phyloP scores from a whole-genome alignment of 768 basidiomycete genomes.

The Boletus vinaceobasis region DNA sequence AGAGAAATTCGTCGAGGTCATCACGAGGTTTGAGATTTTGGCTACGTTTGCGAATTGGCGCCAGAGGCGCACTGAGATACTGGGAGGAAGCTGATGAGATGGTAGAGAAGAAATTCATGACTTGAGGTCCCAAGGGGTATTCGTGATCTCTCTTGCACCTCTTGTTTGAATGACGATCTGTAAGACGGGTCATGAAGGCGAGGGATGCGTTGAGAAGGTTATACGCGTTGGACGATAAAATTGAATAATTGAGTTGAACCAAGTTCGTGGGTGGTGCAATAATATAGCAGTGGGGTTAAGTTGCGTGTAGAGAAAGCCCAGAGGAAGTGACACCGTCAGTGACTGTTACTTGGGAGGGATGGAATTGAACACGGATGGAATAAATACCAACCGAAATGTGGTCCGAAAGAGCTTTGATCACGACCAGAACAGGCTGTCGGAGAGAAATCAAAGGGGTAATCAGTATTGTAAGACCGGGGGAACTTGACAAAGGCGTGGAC shows the following conservation, averaged over 20 bases:
- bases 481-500: constrained; percentile 20
- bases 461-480: constrained; percentile 13
- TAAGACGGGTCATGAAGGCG: constrained; percentile 37
- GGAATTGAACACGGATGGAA: constrained; percentile 20
- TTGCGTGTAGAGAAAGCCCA: background rate
- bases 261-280: constrained; percentile 14
- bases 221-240: background rate
- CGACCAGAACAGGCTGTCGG: constrained; percentile 25
- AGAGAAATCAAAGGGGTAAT: constrained; percentile 12
- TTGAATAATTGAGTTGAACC: constrained; percentile 1
- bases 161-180: constrained; percentile 43
- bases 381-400: constrained; percentile 28
- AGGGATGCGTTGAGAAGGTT: constrained; percentile 27
- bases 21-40: constrained; percentile 43
- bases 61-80: constrained; percentile 38
- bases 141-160: constrained; percentile 41
- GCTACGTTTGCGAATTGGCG: constrained; percentile 48
- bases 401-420: constrained; percentile 22
- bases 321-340: constrained; percentile 12
- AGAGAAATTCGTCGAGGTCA: constrained; percentile 63
- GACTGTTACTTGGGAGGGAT: constrained; percentile 5
- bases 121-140: constrained; percentile 29
- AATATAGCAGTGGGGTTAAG: constrained; percentile 4
- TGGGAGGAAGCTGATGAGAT: constrained; percentile 41
- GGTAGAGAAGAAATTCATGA: constrained; percentile 56